Evolutionary conservation across 208 protist species (phyloP), one percentile per base, ranked within the genome.

Genomic region (Wallacemonas rigidus): DNA sequence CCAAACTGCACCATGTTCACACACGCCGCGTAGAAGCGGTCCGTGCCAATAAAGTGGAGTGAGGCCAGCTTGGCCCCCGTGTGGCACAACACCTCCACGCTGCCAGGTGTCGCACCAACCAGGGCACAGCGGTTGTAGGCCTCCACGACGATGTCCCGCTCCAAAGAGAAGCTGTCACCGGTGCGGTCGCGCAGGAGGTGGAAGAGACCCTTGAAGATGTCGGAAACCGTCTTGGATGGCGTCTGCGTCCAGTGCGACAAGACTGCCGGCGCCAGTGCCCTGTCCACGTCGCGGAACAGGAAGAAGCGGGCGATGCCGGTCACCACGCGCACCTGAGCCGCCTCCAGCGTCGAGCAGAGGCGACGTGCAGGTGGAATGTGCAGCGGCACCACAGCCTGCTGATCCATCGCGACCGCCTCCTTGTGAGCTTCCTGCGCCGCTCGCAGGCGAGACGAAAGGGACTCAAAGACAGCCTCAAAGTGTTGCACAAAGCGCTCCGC

Each of bases 171-270:
- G 55, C 82, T 84, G 44, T 92, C 87, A 36, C 75, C 81, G 47
- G 65, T 51, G 41, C 81, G 83, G 53, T 95, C 90, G 17, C 92
- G 89, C 62, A 97, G 54, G 2, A 78, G 61, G 74, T 93, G 85
- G 74, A 97, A 97, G 45, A 95, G 77, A 43, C 51, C 80, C 64
- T 94, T 91, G 72, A 95, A 91, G 26, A 90, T 75, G 72, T 92
- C 88, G 0, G 92, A 75, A 40, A 94, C 82, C 35, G 86, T 38
- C 77, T 92, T 93, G 45, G 86, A 85, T 15, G 88, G 76, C 35
- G 84, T 82, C 51, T 85, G 71, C 45, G 79, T 83, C 90, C 92
- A 97, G 62, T 83, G 72, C 38, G 85, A 67, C 36, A 97, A 75
- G 47, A 95, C 71, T 8, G 69, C 73, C 4, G 88, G 81, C 6